Conservation (phyloP, 1,284 basidiomycete genomes). For the Caloboletus inedulis region DNA sequence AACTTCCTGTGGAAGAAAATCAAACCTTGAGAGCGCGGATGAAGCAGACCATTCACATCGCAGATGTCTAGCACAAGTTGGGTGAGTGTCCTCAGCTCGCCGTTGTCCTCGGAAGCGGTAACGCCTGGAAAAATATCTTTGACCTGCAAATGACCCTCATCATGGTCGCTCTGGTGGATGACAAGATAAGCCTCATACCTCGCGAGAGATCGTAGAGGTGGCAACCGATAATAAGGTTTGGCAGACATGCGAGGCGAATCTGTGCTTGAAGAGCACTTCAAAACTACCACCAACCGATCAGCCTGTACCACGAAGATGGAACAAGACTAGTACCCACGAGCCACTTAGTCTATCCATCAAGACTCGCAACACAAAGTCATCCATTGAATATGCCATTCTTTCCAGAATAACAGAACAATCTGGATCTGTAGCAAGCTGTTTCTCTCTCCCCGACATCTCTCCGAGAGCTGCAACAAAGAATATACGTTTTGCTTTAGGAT, state of each 20-base stretch:
- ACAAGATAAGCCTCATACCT: slow-evolving; percentile 47
- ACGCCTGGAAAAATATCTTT: slow-evolving; percentile 58
- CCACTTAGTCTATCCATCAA: slow-evolving; percentile 82
- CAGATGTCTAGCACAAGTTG: slow-evolving; percentile 63
- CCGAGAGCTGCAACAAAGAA: slow-evolving; percentile 83
- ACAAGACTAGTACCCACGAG: slow-evolving; percentile 57
- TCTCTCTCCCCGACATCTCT: slow-evolving; percentile 85
- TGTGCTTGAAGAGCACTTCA: slow-evolving; percentile 66
- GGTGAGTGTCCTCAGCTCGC: slow-evolving; percentile 71
- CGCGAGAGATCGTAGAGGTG: slow-evolving; percentile 73
- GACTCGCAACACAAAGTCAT: slow-evolving; percentile 87
- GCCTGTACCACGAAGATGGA: not conserved
- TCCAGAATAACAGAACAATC: slow-evolving; percentile 88
- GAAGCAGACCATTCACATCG: slow-evolving; percentile 48
- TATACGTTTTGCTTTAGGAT: slow-evolving; percentile 64
- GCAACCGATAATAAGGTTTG: slow-evolving; percentile 82
- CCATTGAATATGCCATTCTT: slow-evolving; percentile 86
- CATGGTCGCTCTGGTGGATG: not conserved
- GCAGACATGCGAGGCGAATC: slow-evolving; percentile 90
- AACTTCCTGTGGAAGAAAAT: slow-evolving; percentile 55
- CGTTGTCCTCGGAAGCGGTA: slow-evolving; percentile 49
- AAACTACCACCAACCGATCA: slow-evolving; percentile 44
- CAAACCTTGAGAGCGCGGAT: slow-evolving; percentile 1
- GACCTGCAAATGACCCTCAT: slow-evolving; percentile 40
- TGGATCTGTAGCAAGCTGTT: slow-evolving; percentile 85